phyloP scores from a whole-genome alignment of 345 rosid species.

The Anacardium occidentale region DNA sequence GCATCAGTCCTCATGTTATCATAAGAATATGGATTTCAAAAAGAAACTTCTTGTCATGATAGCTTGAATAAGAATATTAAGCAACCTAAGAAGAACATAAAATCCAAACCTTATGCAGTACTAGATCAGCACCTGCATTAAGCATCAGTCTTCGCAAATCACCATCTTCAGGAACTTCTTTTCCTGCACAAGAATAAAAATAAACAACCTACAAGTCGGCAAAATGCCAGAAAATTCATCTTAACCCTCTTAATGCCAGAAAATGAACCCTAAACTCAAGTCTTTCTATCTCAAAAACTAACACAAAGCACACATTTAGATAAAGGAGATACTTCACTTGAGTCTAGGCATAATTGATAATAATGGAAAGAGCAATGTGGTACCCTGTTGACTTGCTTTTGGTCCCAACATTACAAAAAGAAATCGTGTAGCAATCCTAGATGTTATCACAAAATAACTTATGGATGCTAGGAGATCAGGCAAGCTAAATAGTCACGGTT shows the following conservation, averaged over 20 bases:
- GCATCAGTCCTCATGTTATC: constrained; percentile 57
- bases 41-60: no score
- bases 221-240: constrained; percentile 6
- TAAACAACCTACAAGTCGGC: constrained; percentile 6
- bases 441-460: background rate
- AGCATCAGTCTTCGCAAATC: constrained; percentile 55
- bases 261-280: background rate
- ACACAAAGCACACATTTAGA: background rate
- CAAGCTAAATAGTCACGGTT: background rate
- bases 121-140: constrained; percentile 64
- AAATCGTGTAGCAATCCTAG: background rate
- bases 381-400: background rate
- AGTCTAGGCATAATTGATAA: background rate
- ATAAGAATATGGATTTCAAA: constrained; percentile 12
- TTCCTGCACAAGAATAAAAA: constrained; percentile 45
- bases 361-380: background rate
- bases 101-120: constrained; percentile 71
- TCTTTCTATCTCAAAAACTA: background rate
- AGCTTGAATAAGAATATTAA: background rate
- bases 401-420: background rate
- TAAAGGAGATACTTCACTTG: background rate
- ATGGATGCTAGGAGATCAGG: background rate
- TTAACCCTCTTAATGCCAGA: background rate
- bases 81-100: constrained; percentile 14
- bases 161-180: constrained; percentile 56